Conservation (phyloP, 108 stramenopile genomes). For the Discostella pseudostelligera region DNA sequence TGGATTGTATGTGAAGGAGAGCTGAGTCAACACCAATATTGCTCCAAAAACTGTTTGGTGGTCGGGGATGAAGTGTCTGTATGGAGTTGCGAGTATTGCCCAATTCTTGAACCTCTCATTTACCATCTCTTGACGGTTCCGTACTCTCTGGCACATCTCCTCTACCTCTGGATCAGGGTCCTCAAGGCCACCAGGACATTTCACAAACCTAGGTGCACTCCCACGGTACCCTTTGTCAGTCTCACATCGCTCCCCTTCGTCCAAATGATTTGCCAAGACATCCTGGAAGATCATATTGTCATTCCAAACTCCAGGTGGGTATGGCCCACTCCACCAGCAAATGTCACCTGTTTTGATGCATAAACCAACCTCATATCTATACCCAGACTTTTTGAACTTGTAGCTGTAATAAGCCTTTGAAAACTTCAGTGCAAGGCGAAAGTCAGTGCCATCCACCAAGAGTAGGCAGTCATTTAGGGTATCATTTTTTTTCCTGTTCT, state of each 20-base stretch:
- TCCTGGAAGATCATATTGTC: slow-evolving; percentile 27
- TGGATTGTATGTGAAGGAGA: not conserved
- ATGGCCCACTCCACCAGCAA: slow-evolving; percentile 39
- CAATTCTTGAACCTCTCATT: slow-evolving; percentile 42
- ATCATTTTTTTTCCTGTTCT: slow-evolving; percentile 4
- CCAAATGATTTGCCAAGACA: slow-evolving; percentile 8
- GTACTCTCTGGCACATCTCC: slow-evolving; percentile 2
- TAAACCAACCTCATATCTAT: slow-evolving; percentile 33
- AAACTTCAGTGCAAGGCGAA: slow-evolving; percentile 8
- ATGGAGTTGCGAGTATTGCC: slow-evolving; percentile 5
- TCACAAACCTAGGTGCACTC: slow-evolving; percentile 9
- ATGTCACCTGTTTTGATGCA: slow-evolving; percentile 24
- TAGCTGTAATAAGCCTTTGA: slow-evolving; percentile 5
- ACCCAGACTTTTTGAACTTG: slow-evolving; percentile 29
- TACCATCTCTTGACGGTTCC: slow-evolving; percentile 35
- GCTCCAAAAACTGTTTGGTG: slow-evolving; percentile 9
- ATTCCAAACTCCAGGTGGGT: slow-evolving; percentile 19
- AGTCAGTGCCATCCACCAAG: slow-evolving; percentile 15
- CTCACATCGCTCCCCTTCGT: slow-evolving; percentile 19
- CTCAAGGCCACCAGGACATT: slow-evolving; percentile 10
- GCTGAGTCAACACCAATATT: slow-evolving; percentile 2
- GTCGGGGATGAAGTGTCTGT: slow-evolving; percentile 7
- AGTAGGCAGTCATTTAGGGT: slow-evolving; percentile 5
- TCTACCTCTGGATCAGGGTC: not conserved
- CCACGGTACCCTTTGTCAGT: slow-evolving; percentile 34